phyloP scores from a whole-genome alignment of 768 basidiomycete species.

The Gloeostereum incarnatum region DNA sequence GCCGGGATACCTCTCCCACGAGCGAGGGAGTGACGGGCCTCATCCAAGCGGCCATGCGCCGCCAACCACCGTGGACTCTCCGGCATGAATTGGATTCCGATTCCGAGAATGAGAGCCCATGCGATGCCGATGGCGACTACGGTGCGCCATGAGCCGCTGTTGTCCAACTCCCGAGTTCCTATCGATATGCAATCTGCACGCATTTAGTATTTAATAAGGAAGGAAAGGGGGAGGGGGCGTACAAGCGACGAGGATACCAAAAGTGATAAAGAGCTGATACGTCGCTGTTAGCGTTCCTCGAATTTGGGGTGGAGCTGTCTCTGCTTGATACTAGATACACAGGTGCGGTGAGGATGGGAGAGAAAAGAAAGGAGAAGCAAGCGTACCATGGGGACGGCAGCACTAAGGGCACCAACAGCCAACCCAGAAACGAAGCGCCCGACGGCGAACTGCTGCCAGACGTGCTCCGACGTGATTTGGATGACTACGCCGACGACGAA shows the following conservation, averaged over 20 bases:
- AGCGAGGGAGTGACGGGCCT: slow-evolving; percentile 39
- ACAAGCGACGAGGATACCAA: slow-evolving; percentile 64
- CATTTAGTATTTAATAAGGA: slow-evolving; percentile 4
- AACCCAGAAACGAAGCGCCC: slow-evolving; percentile 60
- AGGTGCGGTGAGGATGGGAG: slow-evolving; percentile 3
- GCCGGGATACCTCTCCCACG: slow-evolving; percentile 36
- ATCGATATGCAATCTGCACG: slow-evolving; percentile 52
- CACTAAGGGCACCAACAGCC: slow-evolving; percentile 59
- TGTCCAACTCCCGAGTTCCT: slow-evolving; percentile 42
- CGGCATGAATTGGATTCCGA: slow-evolving; percentile 64
- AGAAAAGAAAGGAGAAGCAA: not conserved
- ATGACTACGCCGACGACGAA: slow-evolving; percentile 56
- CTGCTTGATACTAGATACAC: slow-evolving; percentile 50
- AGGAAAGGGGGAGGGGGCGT: slow-evolving; percentile 12
- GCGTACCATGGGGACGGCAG: slow-evolving; percentile 54
- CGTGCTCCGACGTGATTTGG: slow-evolving; percentile 36
- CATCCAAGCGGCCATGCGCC: slow-evolving; percentile 32
- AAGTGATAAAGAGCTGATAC: slow-evolving; percentile 58
- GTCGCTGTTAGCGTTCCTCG: slow-evolving; percentile 60
- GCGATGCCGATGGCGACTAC: slow-evolving; percentile 53
- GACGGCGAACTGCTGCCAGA: slow-evolving; percentile 62
- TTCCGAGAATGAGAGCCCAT: slow-evolving; percentile 52
- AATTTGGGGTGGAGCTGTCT: slow-evolving; percentile 63
- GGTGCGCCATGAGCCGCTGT: slow-evolving; percentile 49
- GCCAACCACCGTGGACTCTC: slow-evolving; percentile 62